Evolutionary conservation across 148 eudicot species (phyloP).

Genomic region (Chenopodium formosanum): DNA sequence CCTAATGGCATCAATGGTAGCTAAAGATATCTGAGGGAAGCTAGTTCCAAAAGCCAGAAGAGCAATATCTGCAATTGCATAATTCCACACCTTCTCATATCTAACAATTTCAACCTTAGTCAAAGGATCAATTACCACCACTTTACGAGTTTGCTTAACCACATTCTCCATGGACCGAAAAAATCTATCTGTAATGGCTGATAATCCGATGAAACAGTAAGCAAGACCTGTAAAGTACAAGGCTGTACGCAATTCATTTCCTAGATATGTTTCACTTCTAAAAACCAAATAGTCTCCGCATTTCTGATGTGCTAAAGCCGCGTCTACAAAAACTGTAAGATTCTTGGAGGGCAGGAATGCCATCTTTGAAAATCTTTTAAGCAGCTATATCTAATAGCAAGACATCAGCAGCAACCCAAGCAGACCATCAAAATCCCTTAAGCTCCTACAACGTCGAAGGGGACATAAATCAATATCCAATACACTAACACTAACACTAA

Average conservation of each 20-base stretch:
- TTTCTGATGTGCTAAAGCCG: slow-evolving; percentile 30
- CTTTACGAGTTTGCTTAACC: slow-evolving; percentile 72
- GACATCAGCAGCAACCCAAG: slow-evolving; percentile 6
- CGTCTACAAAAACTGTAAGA: slow-evolving; percentile 8
- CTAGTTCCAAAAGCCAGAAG: slow-evolving; percentile 92
- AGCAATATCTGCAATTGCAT: slow-evolving; percentile 79
- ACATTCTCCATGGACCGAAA: slow-evolving; percentile 89
- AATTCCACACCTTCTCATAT: slow-evolving; percentile 83
- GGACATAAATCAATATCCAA: not conserved
- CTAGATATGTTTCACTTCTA: slow-evolving; percentile 49
- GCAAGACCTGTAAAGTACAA: slow-evolving; percentile 62
- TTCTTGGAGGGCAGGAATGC: slow-evolving; percentile 17
- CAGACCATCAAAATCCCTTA: slow-evolving; percentile 7
- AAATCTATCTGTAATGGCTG: slow-evolving; percentile 81
- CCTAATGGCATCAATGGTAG: slow-evolving; percentile 79
- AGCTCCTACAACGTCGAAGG: slow-evolving; percentile 1
- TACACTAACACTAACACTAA: too few species aligned
- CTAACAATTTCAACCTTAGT: slow-evolving; percentile 47
- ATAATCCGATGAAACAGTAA: slow-evolving; percentile 83
- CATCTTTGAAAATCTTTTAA: slow-evolving; percentile 26
- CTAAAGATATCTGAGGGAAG: slow-evolving; percentile 90
- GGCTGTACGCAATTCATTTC: slow-evolving; percentile 51
- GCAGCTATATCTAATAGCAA: slow-evolving; percentile 15
- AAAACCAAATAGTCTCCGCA: slow-evolving; percentile 51
- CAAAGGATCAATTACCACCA: slow-evolving; percentile 60